Conservation (phyloP, 2,329 filamentous ascomycete species). For the Trichophyton equinum region DNA sequence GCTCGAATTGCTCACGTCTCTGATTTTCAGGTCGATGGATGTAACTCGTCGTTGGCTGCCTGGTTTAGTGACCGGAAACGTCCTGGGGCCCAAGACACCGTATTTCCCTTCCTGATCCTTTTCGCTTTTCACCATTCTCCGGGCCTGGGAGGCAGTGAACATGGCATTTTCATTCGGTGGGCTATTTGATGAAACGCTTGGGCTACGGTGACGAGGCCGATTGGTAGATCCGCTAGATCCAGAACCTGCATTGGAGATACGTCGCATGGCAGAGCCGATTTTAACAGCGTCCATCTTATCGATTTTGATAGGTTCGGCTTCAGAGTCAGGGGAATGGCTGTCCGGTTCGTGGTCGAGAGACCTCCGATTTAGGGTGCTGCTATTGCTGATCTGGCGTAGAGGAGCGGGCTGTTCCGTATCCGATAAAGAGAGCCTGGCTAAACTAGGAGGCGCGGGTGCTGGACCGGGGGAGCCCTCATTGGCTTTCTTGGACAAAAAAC, state of each 20-base stretch:
- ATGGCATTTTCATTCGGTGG: conserved; percentile 43
- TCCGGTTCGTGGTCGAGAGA: conserved; percentile 27
- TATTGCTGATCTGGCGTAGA: conserved; percentile 41
- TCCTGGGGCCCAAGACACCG: conserved; percentile 50
- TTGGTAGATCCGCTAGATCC: conserved; percentile 27
- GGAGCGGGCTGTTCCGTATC: conserved; percentile 43
- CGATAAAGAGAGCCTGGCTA: conserved; percentile 48
- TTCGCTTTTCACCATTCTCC: conserved; percentile 53
- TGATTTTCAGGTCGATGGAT: conserved; percentile 30
- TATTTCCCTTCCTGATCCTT: conserved; percentile 44
- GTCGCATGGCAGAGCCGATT: conserved; percentile 46
- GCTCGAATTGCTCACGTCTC: conserved; percentile 27
- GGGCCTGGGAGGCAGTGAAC: conserved; percentile 54
- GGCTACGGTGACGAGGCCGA: conserved; percentile 44
- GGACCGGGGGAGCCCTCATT: conserved; percentile 47
- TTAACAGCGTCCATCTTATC: conserved; percentile 40
- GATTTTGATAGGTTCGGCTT: conserved; percentile 34
- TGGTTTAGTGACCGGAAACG: conserved; percentile 46
- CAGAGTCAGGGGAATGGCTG: conserved; percentile 20
- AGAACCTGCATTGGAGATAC: conserved; percentile 34
- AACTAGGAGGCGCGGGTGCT: conserved; percentile 43
- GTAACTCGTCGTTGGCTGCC: conserved; percentile 32
- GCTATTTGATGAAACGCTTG: conserved; percentile 36
- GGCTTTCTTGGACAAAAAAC: conserved; percentile 64
- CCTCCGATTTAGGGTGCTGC: conserved; percentile 38